phyloP scores from a whole-genome alignment of 768 basidiomycete genomes.

The Rhizopogon salebrosus region DNA sequence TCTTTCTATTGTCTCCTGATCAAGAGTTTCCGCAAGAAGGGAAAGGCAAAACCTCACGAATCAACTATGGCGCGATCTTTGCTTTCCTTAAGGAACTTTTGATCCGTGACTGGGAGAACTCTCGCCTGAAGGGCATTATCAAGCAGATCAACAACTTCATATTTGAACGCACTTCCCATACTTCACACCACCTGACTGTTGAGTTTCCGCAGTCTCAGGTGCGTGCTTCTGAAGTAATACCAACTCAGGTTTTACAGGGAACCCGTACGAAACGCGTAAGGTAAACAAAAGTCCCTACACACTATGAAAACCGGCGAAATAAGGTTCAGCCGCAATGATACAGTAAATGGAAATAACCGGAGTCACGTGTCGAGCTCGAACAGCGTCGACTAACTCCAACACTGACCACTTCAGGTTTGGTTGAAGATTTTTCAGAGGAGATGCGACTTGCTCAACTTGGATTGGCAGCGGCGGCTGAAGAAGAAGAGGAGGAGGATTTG shows the following conservation, averaged over 20 bases:
- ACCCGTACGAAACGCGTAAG: no score
- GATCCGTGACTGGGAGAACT: neutral
- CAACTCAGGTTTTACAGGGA: no score
- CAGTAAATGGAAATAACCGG: no score
- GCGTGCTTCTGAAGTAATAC: no score
- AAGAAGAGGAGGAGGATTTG: neutral
- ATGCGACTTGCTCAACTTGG: neutral
- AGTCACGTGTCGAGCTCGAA: no score
- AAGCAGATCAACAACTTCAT: neutral
- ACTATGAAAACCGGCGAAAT: no score
- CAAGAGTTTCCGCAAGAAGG: neutral
- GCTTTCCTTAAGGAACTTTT: neutral
- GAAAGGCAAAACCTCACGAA: neutral
- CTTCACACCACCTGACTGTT: neutral
- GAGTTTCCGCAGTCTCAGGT: no score
- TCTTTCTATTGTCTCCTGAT: slow-evolving; percentile 1
- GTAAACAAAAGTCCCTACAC: no score
- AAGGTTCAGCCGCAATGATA: no score
- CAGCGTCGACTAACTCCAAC: no score
- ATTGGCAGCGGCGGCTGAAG: no score
- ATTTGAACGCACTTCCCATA: neutral
- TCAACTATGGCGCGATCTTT: neutral
- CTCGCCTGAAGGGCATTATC: neutral
- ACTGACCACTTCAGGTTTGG: no score
- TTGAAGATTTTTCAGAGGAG: neutral